Conservation (phyloP, 208 protist species). For the Acanthamoeba lenticulata region DNA sequence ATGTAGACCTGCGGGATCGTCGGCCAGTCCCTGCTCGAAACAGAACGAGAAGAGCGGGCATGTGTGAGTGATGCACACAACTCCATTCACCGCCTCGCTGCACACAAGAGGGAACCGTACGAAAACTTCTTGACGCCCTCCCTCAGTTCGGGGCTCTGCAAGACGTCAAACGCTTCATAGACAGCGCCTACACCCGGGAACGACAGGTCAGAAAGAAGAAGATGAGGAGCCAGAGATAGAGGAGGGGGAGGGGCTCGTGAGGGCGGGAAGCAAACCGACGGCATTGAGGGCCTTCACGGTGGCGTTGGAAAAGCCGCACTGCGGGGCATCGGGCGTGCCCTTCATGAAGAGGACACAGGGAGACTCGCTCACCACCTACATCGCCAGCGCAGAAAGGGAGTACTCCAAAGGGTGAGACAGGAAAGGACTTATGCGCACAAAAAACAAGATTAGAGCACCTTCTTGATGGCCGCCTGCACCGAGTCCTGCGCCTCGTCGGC, state of each 20-base stretch:
- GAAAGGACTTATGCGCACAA: no score
- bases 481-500: not conserved
- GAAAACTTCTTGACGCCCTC: conserved; percentile 95
- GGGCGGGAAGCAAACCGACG: no score
- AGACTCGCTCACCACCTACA: conserved; percentile 91
- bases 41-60: not conserved
- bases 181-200: conserved; percentile 78
- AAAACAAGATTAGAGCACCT: conserved; percentile 77
- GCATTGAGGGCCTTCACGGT: conserved; percentile 93
- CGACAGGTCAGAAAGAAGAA: no score
- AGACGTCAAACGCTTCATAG: conserved; percentile 94
- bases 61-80: not conserved
- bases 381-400: conserved; percentile 80
- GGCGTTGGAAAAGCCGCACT: conserved; percentile 96
- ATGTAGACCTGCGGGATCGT: conserved; percentile 97
- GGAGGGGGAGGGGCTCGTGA: conserved; percentile 67
- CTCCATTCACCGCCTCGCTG: not conserved
- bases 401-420: not conserved
- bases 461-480: conserved; percentile 82
- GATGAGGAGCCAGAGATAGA: not conserved
- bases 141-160: conserved; percentile 92
- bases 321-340: conserved; percentile 93
- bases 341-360: conserved; percentile 97
- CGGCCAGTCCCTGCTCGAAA: conserved; percentile 91
- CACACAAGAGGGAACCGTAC: conserved; percentile 18